Evolutionary conservation across 2,329 filamentous ascomycete species (phyloP).

Genomic region (Colletotrichum spinosum): DNA sequence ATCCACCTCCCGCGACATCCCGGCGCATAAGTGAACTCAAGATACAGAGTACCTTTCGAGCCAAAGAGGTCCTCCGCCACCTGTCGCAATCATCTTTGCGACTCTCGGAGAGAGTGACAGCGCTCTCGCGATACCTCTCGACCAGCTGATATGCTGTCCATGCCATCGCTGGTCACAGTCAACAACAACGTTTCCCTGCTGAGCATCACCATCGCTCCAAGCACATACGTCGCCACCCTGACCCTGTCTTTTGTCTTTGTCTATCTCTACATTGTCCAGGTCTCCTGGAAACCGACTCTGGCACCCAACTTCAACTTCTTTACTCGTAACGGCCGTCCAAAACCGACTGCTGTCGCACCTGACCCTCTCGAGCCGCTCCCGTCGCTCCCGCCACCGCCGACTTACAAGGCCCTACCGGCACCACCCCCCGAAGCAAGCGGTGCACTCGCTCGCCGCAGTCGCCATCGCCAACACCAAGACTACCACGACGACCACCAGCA

Average conservation of each 20-base stretch:
- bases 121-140: conserved; percentile 10
- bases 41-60: conserved; percentile 1
- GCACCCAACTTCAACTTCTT: conserved; percentile 40
- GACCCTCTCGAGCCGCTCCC: conserved; percentile 27
- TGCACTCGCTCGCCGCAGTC: conserved; percentile 33
- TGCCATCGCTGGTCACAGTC: conserved; percentile 70
- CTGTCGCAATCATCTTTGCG: conserved; percentile 25
- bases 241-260: conserved; percentile 63
- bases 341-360: conserved; percentile 37
- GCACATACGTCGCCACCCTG: conserved; percentile 66
- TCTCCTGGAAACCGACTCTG: conserved; percentile 39
- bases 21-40: conserved; percentile 26
- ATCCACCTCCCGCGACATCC: conserved; percentile 9
- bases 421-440: conserved; percentile 34
- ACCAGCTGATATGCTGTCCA: conserved; percentile 47
- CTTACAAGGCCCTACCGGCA: conserved; percentile 38
- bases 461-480: conserved; percentile 19
- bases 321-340: conserved; percentile 39
- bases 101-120: conserved; percentile 18
- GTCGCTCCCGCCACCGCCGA: conserved; percentile 28
- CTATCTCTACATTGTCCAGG: conserved; percentile 58
- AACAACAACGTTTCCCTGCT: conserved; percentile 72
- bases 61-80: conserved; percentile 10
- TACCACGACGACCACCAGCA: conserved; percentile 33
- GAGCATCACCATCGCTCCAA: conserved; percentile 69